A percentile compares a stretch with the other conserved stretches of the same genome.
Conservation (phyloP, 2,329 filamentous ascomycete genomes). For the Lasiodiplodia sp. region DNA sequence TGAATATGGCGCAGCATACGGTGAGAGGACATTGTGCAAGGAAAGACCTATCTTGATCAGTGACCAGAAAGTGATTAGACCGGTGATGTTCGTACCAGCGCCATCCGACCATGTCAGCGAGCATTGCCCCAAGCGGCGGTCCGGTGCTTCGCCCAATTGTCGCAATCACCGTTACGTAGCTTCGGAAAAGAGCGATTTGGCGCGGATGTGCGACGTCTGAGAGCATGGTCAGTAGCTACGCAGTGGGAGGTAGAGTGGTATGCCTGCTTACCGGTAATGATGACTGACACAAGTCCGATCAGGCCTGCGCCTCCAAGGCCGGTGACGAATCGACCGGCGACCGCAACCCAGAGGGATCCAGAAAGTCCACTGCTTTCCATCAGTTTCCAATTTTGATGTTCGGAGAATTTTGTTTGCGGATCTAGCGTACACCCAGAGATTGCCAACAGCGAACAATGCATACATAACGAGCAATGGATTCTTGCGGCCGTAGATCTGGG, state of each 20-base stretch:
- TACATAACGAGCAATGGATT: not conserved
- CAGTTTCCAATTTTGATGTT: not conserved
- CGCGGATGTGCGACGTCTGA: not conserved
- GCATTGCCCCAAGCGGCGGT: not conserved
- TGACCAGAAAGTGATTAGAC: no score
- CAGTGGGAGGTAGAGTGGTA: not conserved
- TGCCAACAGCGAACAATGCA: not conserved
- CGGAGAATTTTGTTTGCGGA: not conserved
- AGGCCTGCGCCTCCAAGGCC: not conserved
- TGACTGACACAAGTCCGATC: not conserved
- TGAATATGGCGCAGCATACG: not conserved
- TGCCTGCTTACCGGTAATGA: not conserved
- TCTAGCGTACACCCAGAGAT: not conserved
- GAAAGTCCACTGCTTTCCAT: not conserved
- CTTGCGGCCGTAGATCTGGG: not conserved
- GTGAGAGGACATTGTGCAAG: not conserved
- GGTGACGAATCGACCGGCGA: not conserved
- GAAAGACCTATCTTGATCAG: not conserved
- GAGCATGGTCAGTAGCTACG: not conserved
- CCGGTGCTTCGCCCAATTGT: constrained; percentile 3
- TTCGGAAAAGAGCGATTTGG: not conserved
- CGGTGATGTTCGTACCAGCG: not conserved
- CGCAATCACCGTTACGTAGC: not conserved
- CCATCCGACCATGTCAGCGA: not conserved
- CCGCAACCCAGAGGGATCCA: not conserved